Evolutionary conservation across 352 stramenopile species (phyloP).

Genomic region (Phytophthora pinifolia): DNA sequence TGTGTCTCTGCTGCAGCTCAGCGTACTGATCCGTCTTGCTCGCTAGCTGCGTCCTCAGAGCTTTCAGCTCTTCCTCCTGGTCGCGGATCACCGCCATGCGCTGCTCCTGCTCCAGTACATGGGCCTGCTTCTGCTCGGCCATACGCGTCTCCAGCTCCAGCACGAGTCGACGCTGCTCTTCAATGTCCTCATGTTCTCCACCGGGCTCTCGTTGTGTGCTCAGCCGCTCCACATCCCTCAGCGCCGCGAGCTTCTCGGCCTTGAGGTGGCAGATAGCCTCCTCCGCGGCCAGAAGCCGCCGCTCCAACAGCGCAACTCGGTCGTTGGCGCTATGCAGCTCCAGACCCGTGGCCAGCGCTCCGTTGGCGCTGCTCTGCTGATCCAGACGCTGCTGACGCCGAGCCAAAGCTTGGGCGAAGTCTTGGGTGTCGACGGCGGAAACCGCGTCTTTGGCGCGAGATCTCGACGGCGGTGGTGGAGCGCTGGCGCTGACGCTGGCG

Average conservation of each 20-base stretch:
- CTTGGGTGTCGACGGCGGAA: conserved; percentile 1
- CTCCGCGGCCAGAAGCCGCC: conserved; percentile 62
- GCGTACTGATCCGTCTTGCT: conserved; percentile 25
- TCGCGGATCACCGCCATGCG: conserved; percentile 63
- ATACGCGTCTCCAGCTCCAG: conserved; percentile 45
- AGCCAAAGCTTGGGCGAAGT: conserved; percentile 21
- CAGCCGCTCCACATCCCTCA: conserved; percentile 60
- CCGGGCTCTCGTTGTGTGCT: conserved; percentile 1
- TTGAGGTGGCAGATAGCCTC: conserved; percentile 78
- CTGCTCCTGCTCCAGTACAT: conserved; percentile 49
- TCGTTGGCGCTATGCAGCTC: conserved; percentile 65
- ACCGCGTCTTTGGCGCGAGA: conserved; percentile 5
- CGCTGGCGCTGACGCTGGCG: not conserved
- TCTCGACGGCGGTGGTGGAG: not conserved
- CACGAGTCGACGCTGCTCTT: conserved; percentile 28
- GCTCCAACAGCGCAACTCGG: conserved; percentile 44
- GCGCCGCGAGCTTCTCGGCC: conserved; percentile 62
- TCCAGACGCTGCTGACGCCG: conserved; percentile 27
- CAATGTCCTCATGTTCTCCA: conserved; percentile 5
- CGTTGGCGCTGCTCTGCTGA: not conserved
- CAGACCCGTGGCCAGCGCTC: conserved; percentile 7
- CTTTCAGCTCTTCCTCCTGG: conserved; percentile 52
- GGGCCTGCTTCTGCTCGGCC: conserved; percentile 32
- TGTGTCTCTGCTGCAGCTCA: conserved; percentile 33
- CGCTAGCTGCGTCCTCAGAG: conserved; percentile 35